phyloP scores from a whole-genome alignment of 208 protist species.

The Lotmaria passim region DNA sequence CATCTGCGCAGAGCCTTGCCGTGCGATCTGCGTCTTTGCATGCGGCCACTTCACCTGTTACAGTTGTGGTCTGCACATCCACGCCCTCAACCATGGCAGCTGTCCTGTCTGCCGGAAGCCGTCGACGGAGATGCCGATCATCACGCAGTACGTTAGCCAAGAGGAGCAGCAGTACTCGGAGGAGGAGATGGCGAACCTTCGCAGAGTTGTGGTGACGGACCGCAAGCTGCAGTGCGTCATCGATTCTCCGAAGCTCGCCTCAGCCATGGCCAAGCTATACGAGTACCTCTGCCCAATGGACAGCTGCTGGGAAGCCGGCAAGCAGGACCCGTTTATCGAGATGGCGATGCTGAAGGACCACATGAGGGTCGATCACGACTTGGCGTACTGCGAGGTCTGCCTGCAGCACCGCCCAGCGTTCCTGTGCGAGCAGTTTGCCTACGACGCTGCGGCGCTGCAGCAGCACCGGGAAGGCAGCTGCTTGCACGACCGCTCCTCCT shows the following conservation, averaged over 20 bases:
- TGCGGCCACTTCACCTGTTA: conserved; percentile 89
- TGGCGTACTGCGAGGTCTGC: conserved; percentile 81
- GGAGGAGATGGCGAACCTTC: conserved; percentile 57
- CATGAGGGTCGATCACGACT: conserved; percentile 62
- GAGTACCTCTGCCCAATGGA: conserved; percentile 70
- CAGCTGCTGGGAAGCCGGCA: conserved; percentile 64
- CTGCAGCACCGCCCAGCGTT: conserved; percentile 74
- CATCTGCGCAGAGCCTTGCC: conserved; percentile 74
- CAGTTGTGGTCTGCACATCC: conserved; percentile 84
- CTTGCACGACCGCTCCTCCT: conserved; percentile 60
- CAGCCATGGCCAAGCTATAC: conserved; percentile 77
- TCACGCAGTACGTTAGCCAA: conserved; percentile 53
- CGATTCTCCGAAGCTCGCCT: conserved; percentile 50
- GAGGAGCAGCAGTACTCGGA: conserved; percentile 63
- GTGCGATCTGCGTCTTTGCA: conserved; percentile 72
- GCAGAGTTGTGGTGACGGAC: conserved; percentile 36
- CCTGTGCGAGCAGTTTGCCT: conserved; percentile 86
- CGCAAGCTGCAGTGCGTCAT: conserved; percentile 60
- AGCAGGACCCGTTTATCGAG: conserved; percentile 81
- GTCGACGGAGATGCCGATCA: conserved; percentile 40
- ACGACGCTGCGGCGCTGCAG: conserved; percentile 47
- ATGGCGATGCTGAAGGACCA: conserved; percentile 71
- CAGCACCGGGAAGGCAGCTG: conserved; percentile 72
- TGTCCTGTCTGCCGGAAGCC: conserved; percentile 80
- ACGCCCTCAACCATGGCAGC: conserved; percentile 47